Base-by-base conservation (phyloP, 2,329 filamentous ascomycete species). In the Exophiala sideris region DNA sequence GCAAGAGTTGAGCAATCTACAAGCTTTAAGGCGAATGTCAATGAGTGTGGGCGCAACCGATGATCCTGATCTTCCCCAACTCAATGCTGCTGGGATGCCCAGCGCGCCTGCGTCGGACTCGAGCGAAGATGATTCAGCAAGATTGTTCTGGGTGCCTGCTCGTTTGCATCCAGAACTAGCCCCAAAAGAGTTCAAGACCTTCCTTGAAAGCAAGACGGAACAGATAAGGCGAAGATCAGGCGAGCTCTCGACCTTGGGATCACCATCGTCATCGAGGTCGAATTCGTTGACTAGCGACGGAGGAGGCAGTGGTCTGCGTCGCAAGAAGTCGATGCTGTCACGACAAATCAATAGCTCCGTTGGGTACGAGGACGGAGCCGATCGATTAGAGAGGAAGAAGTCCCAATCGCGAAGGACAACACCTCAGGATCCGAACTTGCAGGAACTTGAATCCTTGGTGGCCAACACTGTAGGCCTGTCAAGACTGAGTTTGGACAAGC, bases 281-380 rank as follows among this genome's bases (percentile, higher is more conserved):
- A 57, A 45, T 41, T 65, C 61, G 8, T 35, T 65, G 7, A 61
- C 57, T 35, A 45, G 50, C 9, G 57, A 72, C 4, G 68, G 65
- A 10, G 82, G 48, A n/a, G 48, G 29, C 29, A 45, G 82, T 12
- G 81, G 87, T 36, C 69, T 97, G 59, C 81, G 85, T 63, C 83
- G 94, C 64, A 96, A 95, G 72, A 96, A 94, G 72, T 97, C 92
- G 0, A 96, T 95, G 89, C 78, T 99, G 4, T 97, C 92, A 5
- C 83, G 87, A 54, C 91, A 97, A 69, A 88, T 99, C 55, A 88
- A 96, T 63, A 88, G 83, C 60, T 83, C 84, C 3, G 79, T 79
- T 7, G 85, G 83, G 36, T 95, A 94, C 68, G 79, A 87, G 58
- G 91, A 96, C 73, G 91, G 90, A 16, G 88, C 90, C 12, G 91